Conservation (phyloP, 305 asterid genomes). For the Fraxinus ornus region DNA sequence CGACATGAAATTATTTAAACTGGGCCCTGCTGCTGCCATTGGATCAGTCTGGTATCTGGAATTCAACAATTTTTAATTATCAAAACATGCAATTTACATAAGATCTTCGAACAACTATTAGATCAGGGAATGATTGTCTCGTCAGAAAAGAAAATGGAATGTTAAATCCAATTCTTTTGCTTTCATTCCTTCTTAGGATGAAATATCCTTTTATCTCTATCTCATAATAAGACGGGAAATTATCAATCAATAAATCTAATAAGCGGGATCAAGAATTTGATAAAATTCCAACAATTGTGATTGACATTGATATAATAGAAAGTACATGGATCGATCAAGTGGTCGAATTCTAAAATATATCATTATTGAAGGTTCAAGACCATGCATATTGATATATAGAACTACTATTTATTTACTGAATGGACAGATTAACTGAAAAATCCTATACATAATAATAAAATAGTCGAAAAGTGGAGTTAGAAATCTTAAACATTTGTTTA, state of each 20-base stretch:
- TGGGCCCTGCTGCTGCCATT: constrained; percentile 56
- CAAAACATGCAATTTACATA: not conserved
- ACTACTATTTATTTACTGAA: not conserved
- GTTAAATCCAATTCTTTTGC: not conserved
- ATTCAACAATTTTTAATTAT: not conserved
- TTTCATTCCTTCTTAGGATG: not conserved
- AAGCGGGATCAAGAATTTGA: not conserved
- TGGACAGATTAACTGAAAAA: not conserved
- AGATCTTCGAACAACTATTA: not conserved
- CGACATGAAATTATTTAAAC: constrained; percentile 53
- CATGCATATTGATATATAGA: constrained; percentile 19
- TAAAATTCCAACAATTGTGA: not conserved
- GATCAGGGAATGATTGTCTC: not conserved
- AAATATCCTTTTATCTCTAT: too few relatives aligned
- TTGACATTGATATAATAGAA: not conserved
- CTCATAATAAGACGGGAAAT: not conserved
- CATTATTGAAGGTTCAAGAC: constrained; percentile 59
- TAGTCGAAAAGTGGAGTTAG: too few relatives aligned
- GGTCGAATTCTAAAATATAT: not conserved
- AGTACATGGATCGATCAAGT: not conserved
- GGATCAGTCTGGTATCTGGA: constrained; percentile 55
- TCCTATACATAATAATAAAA: too few relatives aligned
- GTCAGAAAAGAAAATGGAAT: not conserved
- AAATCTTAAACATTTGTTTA: too few relatives aligned
- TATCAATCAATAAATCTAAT: not conserved